Conservation (phyloP, 371 early-diverging fungal species). For the Parasitella parasitica region DNA sequence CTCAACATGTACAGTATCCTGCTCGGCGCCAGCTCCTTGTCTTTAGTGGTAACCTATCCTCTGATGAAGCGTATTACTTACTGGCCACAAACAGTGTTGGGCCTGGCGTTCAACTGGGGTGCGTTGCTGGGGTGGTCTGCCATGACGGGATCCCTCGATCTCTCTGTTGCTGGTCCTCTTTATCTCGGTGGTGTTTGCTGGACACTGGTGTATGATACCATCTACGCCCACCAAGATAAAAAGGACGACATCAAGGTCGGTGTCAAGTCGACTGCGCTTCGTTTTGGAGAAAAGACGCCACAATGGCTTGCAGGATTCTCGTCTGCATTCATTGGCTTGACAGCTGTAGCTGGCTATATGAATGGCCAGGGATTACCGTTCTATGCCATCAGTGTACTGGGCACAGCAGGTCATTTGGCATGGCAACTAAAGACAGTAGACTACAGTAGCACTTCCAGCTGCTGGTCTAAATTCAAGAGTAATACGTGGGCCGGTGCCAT, state of each 20-base stretch:
- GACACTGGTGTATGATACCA: conserved; percentile 96
- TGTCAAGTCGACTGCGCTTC: conserved; percentile 90
- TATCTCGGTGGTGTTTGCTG: conserved; percentile 88
- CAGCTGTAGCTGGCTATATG: conserved; percentile 76
- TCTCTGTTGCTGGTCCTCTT: conserved; percentile 75
- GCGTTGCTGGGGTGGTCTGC: conserved; percentile 93
- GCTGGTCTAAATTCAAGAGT: conserved; percentile 75
- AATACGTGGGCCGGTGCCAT: conserved; percentile 82
- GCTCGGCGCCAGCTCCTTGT: conserved; percentile 81
- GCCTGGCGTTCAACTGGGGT: conserved; percentile 95
- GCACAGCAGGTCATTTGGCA: conserved; percentile 71
- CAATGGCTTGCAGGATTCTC: conserved; percentile 77
- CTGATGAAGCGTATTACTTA: conserved; percentile 94
- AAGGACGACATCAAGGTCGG: conserved; percentile 83
- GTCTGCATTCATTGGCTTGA: conserved; percentile 60
- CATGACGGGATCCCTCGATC: conserved; percentile 74
- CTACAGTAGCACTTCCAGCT: conserved; percentile 62
- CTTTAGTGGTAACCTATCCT: conserved; percentile 85
- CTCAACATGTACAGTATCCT: conserved; percentile 77
- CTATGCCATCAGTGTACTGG: conserved; percentile 71
- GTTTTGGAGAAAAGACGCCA: conserved; percentile 78
- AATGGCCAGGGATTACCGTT: conserved; percentile 78
- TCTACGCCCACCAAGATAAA: conserved; percentile 96
- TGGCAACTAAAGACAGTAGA: conserved; percentile 83
- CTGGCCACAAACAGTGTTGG: conserved; percentile 92